Percentiles rank a stretch among this genome's conserved stretches.
phyloP scores from a whole-genome alignment of 202 grass and related monocot species.

The Cymbopogon flexuosus region DNA sequence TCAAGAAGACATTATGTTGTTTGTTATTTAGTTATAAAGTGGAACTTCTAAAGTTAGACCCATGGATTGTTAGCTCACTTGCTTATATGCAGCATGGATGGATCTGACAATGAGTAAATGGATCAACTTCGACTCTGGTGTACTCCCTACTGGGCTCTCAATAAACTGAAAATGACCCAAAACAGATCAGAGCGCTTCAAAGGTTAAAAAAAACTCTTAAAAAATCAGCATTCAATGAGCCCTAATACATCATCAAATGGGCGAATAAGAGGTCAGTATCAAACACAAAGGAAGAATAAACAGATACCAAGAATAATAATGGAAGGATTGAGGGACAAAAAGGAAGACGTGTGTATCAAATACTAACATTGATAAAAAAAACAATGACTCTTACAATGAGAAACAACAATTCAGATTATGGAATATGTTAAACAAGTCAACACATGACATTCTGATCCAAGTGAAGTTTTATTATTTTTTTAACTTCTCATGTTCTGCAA shows the following conservation, averaged over 20 bases:
- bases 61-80: constrained; percentile 44
- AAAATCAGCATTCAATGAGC: neutral
- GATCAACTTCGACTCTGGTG: constrained; percentile 43
- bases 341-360: constrained; percentile 12
- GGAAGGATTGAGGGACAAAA: constrained; percentile 21
- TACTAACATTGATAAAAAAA: neutral
- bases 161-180: constrained; percentile 53
- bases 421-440: neutral
- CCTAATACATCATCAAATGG: neutral
- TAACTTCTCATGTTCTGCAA: constrained; percentile 11
- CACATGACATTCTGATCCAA: constrained; percentile 13
- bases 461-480: neutral
- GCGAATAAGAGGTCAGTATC: constrained; percentile 21
- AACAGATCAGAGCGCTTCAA: constrained; percentile 6
- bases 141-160: constrained; percentile 29
- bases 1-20: neutral
- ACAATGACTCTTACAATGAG: neutral
- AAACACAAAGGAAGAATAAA: constrained; percentile 20
- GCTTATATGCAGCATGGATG: constrained; percentile 61
- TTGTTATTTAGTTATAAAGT: neutral
- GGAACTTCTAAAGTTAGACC: constrained; percentile 4
- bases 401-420: constrained; percentile 17
- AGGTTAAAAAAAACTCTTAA: constrained; percentile 1
- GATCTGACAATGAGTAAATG: constrained; percentile 76
- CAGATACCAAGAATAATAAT: constrained; percentile 15